Base-by-base conservation (phyloP, 2,329 filamentous ascomycete genomes). In the Colletotrichum zoysiae region DNA sequence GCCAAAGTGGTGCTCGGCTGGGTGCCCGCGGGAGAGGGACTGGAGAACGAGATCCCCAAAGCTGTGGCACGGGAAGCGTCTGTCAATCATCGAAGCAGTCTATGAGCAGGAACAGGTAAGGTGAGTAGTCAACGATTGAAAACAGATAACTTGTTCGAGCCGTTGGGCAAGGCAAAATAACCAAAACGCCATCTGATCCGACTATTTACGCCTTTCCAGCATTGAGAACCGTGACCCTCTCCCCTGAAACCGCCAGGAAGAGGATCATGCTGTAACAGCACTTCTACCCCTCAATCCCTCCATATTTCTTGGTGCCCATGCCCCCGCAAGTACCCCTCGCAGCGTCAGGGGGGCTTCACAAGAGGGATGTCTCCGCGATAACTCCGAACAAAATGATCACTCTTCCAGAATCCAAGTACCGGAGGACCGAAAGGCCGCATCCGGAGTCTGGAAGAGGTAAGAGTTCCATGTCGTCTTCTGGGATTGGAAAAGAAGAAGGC, bases 1-100 rank as follows among this genome's bases (percentile, higher is more conserved):
- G 89, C 83, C 7, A 84, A 81, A 51, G 84, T 87, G 74, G 73
- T 89, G 53, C 75, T 91, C 9, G 85, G 84, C 0, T 92, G 89
- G 90, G 81, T 82, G 61, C 87, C 89, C 0, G 80, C 78, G 26
- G 81, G 84, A 74, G 82, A 82, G 51, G 81, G 81, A n/a, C 65
- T 91, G 65, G 79, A 85, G 65, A 86, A 87, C 1, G 78, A 81
- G 50, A 80, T 81, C 55, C 76, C 77, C 0, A 73, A 77, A 16
- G 76, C 75, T 6, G 74, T 81, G 9, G 75, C 69, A 30, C 73
- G 75, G 44, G 79, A 81, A 56, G 73, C 48, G 30, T 33, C 33
- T 26, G n/a, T n/a, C 30, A 26, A 35, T 5, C 35, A 62, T n/a
- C 44, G 23, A 48, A 51, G n/a, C 44, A 26, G 14, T 23, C 14